Base-by-base conservation (phyloP, 139 green algal genomes). In the Desmodesmus armatus region DNA sequence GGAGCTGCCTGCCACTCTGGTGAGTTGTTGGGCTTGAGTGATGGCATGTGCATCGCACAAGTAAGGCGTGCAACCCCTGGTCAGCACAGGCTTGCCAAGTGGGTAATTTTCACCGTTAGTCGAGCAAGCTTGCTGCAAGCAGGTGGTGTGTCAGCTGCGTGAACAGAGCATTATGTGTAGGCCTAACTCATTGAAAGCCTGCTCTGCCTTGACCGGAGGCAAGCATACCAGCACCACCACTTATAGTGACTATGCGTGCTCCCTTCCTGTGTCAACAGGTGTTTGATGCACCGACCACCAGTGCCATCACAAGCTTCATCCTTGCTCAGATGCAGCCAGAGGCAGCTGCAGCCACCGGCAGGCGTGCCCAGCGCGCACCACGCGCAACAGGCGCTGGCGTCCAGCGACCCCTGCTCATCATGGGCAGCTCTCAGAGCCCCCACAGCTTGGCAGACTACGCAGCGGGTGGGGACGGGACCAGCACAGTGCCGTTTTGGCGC, bases 1-100 rank as follows among this genome's bases (percentile, higher is more conserved):
- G n/a, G 75, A 93, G 7, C 86, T 98, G 29, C 91, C 95, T 5
- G 80, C 83, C 51, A 98, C 95, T 0, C 55, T 97, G 0, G 88
- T 91, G n/a, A n/a, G n/a, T n/a, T n/a, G n/a, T n/a, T n/a, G n/a
- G n/a, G n/a, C n/a, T 19, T n/a, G n/a, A n/a, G n/a, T n/a, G n/a
- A n/a, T n/a, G n/a, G n/a, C n/a, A n/a, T n/a, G n/a, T n/a, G n/a
- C n/a, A n/a, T n/a, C n/a, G n/a, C n/a, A n/a, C n/a, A n/a, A n/a
- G n/a, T n/a, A n/a, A n/a, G n/a, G n/a, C n/a, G n/a, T n/a, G n/a
- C n/a, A n/a, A n/a, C n/a, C n/a, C 87, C 89, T 51, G 88, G 87
- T 69, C 87, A 86, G 74, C 84, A 84, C 51, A 89, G 9, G 9
- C 27, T 70, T n/a, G 7, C 84, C 17, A 51, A 80, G 0, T 63